Evolutionary conservation across 2,329 filamentous ascomycete genomes (phyloP), one percentile per base, ranked within the genome.

Genomic region (Lizonia empirigonia): DNA sequence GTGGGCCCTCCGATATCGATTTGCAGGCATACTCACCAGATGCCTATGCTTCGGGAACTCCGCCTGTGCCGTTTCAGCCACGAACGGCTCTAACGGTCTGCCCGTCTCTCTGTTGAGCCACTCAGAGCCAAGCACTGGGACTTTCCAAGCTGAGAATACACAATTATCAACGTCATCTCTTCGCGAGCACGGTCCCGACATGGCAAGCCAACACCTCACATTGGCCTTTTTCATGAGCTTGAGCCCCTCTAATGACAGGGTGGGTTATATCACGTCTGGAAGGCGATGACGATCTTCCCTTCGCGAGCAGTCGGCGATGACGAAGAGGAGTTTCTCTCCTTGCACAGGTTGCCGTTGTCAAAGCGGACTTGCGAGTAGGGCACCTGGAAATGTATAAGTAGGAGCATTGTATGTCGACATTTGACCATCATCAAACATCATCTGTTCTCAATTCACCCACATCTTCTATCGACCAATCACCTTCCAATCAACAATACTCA

Each of bases 321-420:
- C 59, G 56, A 47, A 42, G 35, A 37, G 56, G 29, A 24, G 50
- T 45, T 36, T 39, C 39, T 48, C 29, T 44, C 45, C 52, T 29
- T 38, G 16, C 26, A n/a, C 20, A 24, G n/a, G 7, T 8, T 34
- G 7, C 13, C 13, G 4, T n/a, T 8, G n/a, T 40, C 24, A 16
- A 30, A 33, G 19, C 8, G 7, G n/a, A 42, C 22, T 37, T 22
- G 34, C 47, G 36, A 53, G 30, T 35, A 22, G 29, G 32, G 44
- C 23, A 23, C 42, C 15, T 26, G 58, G 50, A 26, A 24, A 65
- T 35, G 64, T 71, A 72, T 71, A 72, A 71, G 67, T 59, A 68
- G 59, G 36, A 33, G 41, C 48, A 30, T 26, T 24, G 34, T 47
- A 48, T 59, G 41, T 58, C 56, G 35, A 53, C 50, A 60, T 59